phyloP scores from a whole-genome alignment of 306 rosid species.

The Cucurbita argyrosperma region DNA sequence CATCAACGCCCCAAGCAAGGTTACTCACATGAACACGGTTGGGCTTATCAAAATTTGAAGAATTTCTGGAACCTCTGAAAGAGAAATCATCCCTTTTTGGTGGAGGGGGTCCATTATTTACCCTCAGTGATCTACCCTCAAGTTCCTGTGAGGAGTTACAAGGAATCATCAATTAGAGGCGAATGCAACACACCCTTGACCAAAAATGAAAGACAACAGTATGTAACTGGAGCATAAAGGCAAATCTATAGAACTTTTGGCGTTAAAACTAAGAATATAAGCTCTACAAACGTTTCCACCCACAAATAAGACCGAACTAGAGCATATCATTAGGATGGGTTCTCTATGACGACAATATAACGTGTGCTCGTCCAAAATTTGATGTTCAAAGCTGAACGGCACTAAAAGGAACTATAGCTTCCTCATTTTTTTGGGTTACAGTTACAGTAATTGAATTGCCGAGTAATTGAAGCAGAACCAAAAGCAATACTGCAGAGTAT shows the following conservation, averaged over 20 bases:
- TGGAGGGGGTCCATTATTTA: constrained; percentile 83
- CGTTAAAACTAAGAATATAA: background rate
- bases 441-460: background rate
- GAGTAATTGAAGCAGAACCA: background rate
- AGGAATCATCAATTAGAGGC: constrained; percentile 3
- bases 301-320: background rate
- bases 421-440: background rate
- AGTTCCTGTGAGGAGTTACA: constrained; percentile 35
- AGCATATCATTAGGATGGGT: background rate
- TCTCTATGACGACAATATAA: background rate
- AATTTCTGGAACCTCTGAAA: constrained; percentile 23
- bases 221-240: background rate
- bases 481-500: background rate
- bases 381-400: background rate
- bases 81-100: constrained; percentile 27
- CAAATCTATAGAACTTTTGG: background rate
- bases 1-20: constrained; percentile 94
- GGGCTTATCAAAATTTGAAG: constrained; percentile 13
- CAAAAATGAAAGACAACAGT: background rate
- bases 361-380: background rate
- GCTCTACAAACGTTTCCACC: background rate
- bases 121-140: constrained; percentile 73
- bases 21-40: constrained; percentile 73
- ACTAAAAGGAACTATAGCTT: background rate
- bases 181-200: background rate